Conservation (phyloP, 192 early-diverging fungal species). For the Gigaspora rosea region DNA sequence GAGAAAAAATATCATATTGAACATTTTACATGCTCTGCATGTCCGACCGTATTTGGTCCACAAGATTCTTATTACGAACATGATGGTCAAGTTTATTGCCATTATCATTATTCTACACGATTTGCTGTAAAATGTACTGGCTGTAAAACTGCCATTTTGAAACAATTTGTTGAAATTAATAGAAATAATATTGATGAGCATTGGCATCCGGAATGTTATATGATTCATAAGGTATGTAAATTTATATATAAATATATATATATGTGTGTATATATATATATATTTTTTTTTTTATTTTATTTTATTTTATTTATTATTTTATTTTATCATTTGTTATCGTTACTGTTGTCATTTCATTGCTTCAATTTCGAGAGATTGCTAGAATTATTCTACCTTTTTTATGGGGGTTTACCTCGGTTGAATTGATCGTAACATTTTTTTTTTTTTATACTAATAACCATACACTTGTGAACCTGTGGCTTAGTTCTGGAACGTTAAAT, state of each 20-base stretch:
- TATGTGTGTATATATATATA: no score
- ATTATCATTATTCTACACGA: conserved; percentile 89
- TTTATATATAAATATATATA: not conserved
- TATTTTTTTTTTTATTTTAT: no score
- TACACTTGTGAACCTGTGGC: not conserved
- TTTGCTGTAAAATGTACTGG: conserved; percentile 95
- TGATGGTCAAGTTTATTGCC: conserved; percentile 90
- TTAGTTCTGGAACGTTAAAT: conserved; percentile 67
- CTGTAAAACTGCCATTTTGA: conserved; percentile 91
- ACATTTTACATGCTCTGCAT: conserved; percentile 95
- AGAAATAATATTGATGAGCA: conserved; percentile 75
- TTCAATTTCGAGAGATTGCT: no score
- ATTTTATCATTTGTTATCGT: no score
- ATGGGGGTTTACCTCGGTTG: not conserved
- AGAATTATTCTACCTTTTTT: not conserved
- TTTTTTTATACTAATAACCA: not conserved
- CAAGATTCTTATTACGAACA: conserved; percentile 97
- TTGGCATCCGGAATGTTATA: conserved; percentile 99
- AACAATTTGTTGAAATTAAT: conserved; percentile 95
- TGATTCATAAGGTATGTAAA: conserved; percentile 92
- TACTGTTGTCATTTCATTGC: no score
- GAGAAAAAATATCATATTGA: conserved; percentile 95
- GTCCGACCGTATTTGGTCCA: conserved; percentile 89
- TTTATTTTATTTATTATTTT: no score
- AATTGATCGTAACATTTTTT: not conserved